phyloP scores from a whole-genome alignment of 805 yeast species.

The Nakazawaea sp. region DNA sequence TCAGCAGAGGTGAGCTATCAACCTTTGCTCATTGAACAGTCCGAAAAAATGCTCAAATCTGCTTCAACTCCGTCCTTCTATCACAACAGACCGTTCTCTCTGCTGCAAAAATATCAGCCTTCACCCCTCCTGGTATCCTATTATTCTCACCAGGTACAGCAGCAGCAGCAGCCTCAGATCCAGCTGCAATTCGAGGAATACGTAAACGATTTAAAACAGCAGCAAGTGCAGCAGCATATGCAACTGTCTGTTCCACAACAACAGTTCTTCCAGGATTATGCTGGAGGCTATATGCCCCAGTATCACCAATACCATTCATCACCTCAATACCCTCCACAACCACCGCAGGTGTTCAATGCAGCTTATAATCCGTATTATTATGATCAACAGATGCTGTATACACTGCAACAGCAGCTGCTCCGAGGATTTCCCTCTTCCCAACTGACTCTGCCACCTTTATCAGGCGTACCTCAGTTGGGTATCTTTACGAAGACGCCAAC shows the following conservation, averaged over 20 bases:
- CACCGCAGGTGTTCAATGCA: background rate
- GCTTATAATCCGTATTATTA: background rate
- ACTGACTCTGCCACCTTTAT: background rate
- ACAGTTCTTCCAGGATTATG: conserved; percentile 11
- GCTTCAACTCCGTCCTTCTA: background rate
- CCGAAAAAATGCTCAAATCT: conserved; percentile 6
- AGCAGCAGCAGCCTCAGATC: too few relatives aligned
- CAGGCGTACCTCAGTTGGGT: conserved; percentile 1
- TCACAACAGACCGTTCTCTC: background rate
- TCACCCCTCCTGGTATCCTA: too few relatives aligned
- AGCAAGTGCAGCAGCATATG: conserved; percentile 8
- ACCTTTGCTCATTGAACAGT: conserved; percentile 12
- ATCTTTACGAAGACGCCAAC: background rate
- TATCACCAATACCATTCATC: too few relatives aligned
- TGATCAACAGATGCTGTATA: background rate
- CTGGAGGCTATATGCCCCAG: too few relatives aligned
- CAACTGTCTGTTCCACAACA: conserved; percentile 13
- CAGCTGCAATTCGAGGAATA: too few relatives aligned
- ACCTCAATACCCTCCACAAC: conserved; percentile 10
- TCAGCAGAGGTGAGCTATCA: conserved; percentile 8
- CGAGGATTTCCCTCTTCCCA: conserved; percentile 5
- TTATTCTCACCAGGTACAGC: too few relatives aligned
- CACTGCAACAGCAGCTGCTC: conserved; percentile 1
- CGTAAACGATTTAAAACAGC: too few relatives aligned
- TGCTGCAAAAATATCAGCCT: too few relatives aligned